Conservation (phyloP, 2,329 filamentous ascomycete species). For the Fusarium domesticum region DNA sequence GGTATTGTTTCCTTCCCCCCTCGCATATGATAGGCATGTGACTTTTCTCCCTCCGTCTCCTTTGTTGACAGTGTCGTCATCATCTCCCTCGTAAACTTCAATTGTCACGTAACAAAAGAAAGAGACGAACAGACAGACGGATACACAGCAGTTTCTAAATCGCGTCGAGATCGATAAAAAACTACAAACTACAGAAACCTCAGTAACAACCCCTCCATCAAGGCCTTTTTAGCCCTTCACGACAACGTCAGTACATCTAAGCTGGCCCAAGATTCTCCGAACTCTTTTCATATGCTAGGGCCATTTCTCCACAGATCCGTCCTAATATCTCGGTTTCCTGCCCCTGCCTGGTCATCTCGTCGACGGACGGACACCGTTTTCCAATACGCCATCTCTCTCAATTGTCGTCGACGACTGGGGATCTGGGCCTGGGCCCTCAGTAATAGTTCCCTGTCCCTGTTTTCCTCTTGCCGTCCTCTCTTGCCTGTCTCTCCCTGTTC, state of each 20-base stretch:
- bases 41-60: neutral
- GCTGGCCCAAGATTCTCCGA: constrained; percentile 1
- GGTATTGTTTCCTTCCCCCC: neutral
- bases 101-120: constrained; percentile 8
- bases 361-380: too few relatives aligned
- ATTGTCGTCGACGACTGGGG: neutral
- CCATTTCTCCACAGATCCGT: constrained; percentile 9
- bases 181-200: neutral
- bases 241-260: constrained; percentile 14
- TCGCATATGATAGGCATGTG: neutral
- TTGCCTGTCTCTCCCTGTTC: neutral
- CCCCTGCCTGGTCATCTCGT: too few relatives aligned
- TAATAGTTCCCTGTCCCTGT: neutral
- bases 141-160: constrained; percentile 17
- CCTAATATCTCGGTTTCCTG: neutral
- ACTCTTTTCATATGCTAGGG: constrained; percentile 6
- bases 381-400: neutral
- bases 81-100: constrained; percentile 3
- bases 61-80: neutral
- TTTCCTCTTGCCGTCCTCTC: neutral
- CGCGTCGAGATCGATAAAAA: neutral
- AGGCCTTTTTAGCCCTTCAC: constrained; percentile 10
- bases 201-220: neutral
- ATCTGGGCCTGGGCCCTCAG: neutral
- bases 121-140: too few relatives aligned